Percentiles rank a stretch among this genome's conserved stretches.
These are phyloP conservation scores for Solanum piurae DNA, from an alignment of 257 asterid species.

Conservation along the genomic window DNA sequence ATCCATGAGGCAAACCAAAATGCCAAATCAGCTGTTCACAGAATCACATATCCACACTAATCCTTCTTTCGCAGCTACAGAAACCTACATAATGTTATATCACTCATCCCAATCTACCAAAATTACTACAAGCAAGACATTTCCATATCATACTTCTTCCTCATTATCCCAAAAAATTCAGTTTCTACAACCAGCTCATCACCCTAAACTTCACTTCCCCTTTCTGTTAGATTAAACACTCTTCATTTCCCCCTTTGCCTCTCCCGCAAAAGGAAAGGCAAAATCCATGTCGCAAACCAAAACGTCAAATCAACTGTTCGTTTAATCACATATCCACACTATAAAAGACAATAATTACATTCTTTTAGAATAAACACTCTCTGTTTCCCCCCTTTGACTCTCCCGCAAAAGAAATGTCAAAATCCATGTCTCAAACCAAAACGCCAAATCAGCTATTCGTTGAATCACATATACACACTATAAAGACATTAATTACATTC, in stretches of 20 bases:
- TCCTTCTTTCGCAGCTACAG: not conserved
- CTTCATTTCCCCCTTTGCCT: not conserved
- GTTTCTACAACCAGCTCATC: not conserved
- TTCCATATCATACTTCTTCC: not conserved
- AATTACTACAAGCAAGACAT: not conserved
- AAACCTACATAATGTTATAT: not conserved
- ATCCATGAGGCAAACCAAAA: not conserved
- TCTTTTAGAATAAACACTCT: not conserved
- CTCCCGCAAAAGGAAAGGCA: not conserved
- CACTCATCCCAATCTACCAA: not conserved
- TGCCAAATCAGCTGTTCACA: not conserved
- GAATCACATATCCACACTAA: not conserved
- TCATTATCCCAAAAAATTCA: not conserved
- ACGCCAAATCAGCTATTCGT: not conserved
- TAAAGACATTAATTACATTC: not conserved
- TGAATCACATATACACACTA: not conserved
- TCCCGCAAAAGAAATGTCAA: not conserved
- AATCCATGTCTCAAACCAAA: not conserved
- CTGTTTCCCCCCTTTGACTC: not conserved
- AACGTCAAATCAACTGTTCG: not conserved
- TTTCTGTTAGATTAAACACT: not conserved
- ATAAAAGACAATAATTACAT: not conserved
- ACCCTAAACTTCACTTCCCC: not conserved
- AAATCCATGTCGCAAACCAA: not conserved
- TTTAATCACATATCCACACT: not conserved